Evolutionary conservation across 352 stramenopile species (phyloP), one percentile per base, ranked within the genome.

Genomic region (Peronosclerospora sorghi): DNA sequence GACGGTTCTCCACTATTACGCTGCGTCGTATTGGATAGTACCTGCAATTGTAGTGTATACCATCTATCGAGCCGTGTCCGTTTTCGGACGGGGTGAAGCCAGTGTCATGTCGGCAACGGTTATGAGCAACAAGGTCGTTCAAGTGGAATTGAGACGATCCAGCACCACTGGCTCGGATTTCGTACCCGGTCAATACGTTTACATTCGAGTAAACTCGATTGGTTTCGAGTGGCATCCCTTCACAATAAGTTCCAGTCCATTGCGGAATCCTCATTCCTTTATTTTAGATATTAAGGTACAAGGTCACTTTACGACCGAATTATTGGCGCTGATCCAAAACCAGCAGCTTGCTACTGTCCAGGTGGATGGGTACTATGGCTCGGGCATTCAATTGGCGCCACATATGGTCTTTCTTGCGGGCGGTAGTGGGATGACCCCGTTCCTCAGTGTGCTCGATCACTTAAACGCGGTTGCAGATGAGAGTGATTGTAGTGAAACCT

Each of bases 311-410:
- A 88, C 76, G 17, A 50, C 30, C 5, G 54, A 58, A 21, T 32
- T 88, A 6, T 37, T 84, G 8, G 59, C 56, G 17, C 23, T 83
- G 32, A 65, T 80, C 26, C 58, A 67, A 44, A 55, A 14, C 0
- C 59, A 76, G 7, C 56, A 62, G 13, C 47, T 88, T 15, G 19
- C 51, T 2, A 60, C 34, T 7, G 57, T 86, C n/a, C 56, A 66
- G 14, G 46, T 88, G 21, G 76, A 88, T 45, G 73, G 76, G 29
- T 88, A 82, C 49, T 88, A 86, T 48, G 76, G 73, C 15, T 67
- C 70, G 1, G 50, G 45, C 30, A 73, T 87, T 18, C 39, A 67
- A 28, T 28, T 66, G 28, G 45, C 60, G 38, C 49, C 55, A 14
- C 60, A 82, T 42, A 85, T 85, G 73, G 58, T 86, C 2, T 77